Evolutionary conservation across 148 eudicot genomes (phyloP).

Genomic region (Diospyros kaki): DNA sequence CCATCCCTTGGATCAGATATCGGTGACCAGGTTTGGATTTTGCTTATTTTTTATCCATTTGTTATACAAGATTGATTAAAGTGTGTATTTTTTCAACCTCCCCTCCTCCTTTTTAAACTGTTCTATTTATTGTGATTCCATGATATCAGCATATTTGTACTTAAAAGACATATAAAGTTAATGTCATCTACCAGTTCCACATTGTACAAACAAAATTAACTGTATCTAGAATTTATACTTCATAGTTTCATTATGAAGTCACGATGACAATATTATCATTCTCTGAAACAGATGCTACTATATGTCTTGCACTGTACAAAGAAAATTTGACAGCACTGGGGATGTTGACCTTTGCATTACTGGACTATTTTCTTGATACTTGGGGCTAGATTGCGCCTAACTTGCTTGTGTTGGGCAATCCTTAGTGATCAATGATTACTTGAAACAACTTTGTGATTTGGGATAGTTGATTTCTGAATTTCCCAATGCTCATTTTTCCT

Average conservation of each 20-base stretch:
- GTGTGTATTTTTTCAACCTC: no score
- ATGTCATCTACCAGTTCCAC: no score
- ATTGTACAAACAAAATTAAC: not conserved
- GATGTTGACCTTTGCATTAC: not conserved
- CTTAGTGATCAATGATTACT: constrained; percentile 4
- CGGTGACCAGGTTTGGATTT: not conserved
- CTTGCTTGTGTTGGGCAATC: not conserved
- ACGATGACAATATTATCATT: not conserved
- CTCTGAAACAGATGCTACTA: not conserved
- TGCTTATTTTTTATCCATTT: not conserved
- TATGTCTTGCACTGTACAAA: not conserved
- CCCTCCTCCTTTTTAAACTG: no score
- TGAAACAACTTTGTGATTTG: constrained; percentile 1
- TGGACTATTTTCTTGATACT: constrained; percentile 1
- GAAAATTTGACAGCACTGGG: not conserved
- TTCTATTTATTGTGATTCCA: no score
- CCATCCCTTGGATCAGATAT: not conserved
- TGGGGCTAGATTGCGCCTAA: not conserved
- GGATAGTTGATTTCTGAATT: not conserved
- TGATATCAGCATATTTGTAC: no score
- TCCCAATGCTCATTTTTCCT: not conserved
- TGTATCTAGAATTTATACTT: not conserved
- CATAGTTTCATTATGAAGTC: not conserved
- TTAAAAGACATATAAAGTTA: no score
- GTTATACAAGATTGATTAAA: not conserved